These are phyloP conservation scores for Ascochyta clinopodiicola DNA, from an alignment of 2,329 filamentous ascomycete species.

Conservation along the genomic window DNA sequence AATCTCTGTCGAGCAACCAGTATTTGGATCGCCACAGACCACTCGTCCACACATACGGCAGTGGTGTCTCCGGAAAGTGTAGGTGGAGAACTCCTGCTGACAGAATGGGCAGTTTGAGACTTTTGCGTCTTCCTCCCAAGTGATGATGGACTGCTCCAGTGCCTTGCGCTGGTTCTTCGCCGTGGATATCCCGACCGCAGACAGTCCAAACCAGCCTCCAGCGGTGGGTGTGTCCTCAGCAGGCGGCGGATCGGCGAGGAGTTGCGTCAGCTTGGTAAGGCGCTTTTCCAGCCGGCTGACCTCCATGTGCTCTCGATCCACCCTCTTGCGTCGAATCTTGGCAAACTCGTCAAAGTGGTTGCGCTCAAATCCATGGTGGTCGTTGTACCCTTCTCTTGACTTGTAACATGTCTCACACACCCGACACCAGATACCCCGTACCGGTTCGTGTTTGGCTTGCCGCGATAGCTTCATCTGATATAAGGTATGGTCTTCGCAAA, in stretches of 20 bases:
- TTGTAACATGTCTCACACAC: slow-evolving; percentile 99
- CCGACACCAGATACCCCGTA: slow-evolving; percentile 88
- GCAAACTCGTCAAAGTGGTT: slow-evolving; percentile 77
- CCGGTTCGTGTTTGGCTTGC: slow-evolving; percentile 86
- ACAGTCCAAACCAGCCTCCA: slow-evolving; percentile 62
- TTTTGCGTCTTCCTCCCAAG: slow-evolving; percentile 89
- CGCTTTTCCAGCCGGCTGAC: slow-evolving; percentile 90
- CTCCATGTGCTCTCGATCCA: slow-evolving; percentile 87
- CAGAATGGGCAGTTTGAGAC: slow-evolving; percentile 90
- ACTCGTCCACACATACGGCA: slow-evolving; percentile 93
- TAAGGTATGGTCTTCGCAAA: slow-evolving; percentile 98
- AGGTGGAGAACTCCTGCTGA: slow-evolving; percentile 91
- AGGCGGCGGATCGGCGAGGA: slow-evolving; percentile 77
- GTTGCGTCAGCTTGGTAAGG: slow-evolving; percentile 84
- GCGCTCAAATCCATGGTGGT: slow-evolving; percentile 73
- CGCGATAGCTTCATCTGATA: slow-evolving; percentile 98
- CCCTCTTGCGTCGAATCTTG: slow-evolving; percentile 73
- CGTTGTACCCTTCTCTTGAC: slow-evolving; percentile 92
- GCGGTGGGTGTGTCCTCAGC: slow-evolving; percentile 61
- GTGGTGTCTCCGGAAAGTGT: slow-evolving; percentile 92
- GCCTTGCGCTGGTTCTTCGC: slow-evolving; percentile 76
- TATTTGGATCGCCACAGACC: slow-evolving; percentile 86
- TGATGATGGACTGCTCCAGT: slow-evolving; percentile 89
- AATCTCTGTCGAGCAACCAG: slow-evolving; percentile 83
- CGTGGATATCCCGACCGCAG: slow-evolving; percentile 44